These are phyloP conservation scores for Heimioporus sp. DNA, from an alignment of 768 basidiomycete genomes.

Conservation along the genomic window DNA sequence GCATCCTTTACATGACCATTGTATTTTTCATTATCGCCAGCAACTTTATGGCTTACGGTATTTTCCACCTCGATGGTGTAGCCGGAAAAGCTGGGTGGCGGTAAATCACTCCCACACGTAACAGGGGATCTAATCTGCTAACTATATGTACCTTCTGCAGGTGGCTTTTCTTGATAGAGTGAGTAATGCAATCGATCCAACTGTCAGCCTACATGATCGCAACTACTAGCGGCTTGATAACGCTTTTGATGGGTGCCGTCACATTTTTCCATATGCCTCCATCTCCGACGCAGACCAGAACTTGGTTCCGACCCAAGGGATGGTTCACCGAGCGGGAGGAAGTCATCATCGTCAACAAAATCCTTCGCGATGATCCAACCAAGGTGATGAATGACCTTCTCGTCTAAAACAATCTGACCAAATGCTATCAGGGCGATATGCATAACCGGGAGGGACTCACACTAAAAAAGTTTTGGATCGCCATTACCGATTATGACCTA, in stretches of 20 bases:
- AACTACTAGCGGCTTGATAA: constrained; percentile 31
- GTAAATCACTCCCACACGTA: constrained; percentile 9
- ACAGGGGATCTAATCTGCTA: background rate
- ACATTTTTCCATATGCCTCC: constrained; percentile 62
- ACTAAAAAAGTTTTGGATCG: constrained; percentile 47
- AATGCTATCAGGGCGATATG: constrained; percentile 44
- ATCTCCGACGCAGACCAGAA: constrained; percentile 57
- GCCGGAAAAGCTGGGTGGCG: constrained; percentile 13
- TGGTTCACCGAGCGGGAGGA: constrained; percentile 70
- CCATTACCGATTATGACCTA: constrained; percentile 58
- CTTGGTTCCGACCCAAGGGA: constrained; percentile 56
- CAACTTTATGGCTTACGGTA: constrained; percentile 65
- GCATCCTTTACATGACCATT: constrained; percentile 65
- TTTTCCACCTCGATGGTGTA: constrained; percentile 34
- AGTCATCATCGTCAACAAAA: constrained; percentile 54
- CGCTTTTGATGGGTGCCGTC: constrained; percentile 47
- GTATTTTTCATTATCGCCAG: constrained; percentile 53
- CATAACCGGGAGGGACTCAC: constrained; percentile 65
- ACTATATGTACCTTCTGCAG: constrained; percentile 15
- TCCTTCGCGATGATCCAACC: constrained; percentile 63
- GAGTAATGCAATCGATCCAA: constrained; percentile 3
- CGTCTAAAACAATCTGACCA: background rate
- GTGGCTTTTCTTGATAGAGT: constrained; percentile 38
- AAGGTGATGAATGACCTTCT: constrained; percentile 36
- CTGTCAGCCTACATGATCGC: background rate